Evolutionary conservation across 441 rosid species (phyloP).

Genomic region (Breynia disticha): DNA sequence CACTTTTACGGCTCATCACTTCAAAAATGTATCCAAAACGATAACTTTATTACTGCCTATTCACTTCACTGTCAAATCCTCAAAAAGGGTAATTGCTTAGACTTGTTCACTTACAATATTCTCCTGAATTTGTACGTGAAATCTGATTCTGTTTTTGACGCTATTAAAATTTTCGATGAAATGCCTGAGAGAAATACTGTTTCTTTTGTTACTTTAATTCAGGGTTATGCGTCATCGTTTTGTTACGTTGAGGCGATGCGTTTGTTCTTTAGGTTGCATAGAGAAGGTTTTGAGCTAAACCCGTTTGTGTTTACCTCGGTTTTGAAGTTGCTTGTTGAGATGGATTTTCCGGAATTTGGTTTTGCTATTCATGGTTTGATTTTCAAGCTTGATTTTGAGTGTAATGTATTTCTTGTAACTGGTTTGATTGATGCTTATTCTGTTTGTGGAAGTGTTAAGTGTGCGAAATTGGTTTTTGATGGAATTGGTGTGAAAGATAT

Average conservation of each 20-base stretch:
- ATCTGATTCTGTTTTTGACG: slow-evolving; percentile 27
- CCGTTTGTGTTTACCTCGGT: slow-evolving; percentile 67
- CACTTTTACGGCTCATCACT: slow-evolving; percentile 43
- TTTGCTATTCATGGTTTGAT: slow-evolving; percentile 52
- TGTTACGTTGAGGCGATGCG: slow-evolving; percentile 32
- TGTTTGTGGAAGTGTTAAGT: slow-evolving; percentile 38
- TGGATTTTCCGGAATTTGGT: slow-evolving; percentile 44
- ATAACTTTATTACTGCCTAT: slow-evolving; percentile 29
- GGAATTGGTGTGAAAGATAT: slow-evolving; percentile 52
- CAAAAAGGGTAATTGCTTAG: slow-evolving; percentile 69
- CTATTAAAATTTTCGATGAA: slow-evolving; percentile 55
- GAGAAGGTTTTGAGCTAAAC: slow-evolving; percentile 75
- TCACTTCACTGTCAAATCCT: slow-evolving; percentile 48
- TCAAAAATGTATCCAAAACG: slow-evolving; percentile 47
- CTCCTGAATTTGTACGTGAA: slow-evolving; percentile 48
- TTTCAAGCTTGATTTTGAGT: slow-evolving; percentile 56
- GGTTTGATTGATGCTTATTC: slow-evolving; percentile 70
- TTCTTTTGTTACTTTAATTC: slow-evolving; percentile 58
- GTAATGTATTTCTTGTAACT: slow-evolving; percentile 66
- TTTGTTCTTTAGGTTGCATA: slow-evolving; percentile 42
- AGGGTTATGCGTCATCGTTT: slow-evolving; percentile 29
- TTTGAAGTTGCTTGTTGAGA: slow-evolving; percentile 47
- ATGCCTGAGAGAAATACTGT: slow-evolving; percentile 59
- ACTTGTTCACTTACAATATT: slow-evolving; percentile 56
- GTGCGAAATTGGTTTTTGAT: slow-evolving; percentile 51